phyloP scores from a whole-genome alignment of 495 filamentous ascomycete genomes.

The Penicillium parvum region DNA sequence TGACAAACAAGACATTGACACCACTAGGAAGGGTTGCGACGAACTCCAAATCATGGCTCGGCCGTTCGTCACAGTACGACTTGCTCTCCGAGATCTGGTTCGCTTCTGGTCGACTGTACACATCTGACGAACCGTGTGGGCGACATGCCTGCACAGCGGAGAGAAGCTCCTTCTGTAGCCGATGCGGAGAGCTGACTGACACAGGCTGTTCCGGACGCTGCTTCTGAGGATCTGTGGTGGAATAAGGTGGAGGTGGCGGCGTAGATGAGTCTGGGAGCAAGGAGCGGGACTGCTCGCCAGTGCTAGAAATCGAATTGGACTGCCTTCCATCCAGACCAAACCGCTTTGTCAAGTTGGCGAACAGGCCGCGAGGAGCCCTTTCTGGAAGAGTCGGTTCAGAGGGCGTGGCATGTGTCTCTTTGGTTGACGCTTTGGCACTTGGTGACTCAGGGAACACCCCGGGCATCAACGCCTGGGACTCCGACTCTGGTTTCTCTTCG shows the following conservation, averaged over 20 bases:
- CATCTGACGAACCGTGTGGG: conserved; percentile 63
- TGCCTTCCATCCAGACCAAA: conserved; percentile 56
- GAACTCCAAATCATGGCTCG: conserved; percentile 74
- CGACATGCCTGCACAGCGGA: conserved; percentile 80
- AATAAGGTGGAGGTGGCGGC: conserved; percentile 43
- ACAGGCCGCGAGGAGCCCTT: conserved; percentile 48
- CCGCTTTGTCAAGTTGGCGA: conserved; percentile 59
- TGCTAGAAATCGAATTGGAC: conserved; percentile 16
- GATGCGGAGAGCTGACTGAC: conserved; percentile 45
- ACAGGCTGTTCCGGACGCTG: conserved; percentile 34
- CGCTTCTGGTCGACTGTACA: conserved; percentile 68
- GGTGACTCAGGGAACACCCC: conserved; percentile 64
- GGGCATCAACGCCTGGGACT: conserved; percentile 52
- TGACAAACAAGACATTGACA: conserved; percentile 69
- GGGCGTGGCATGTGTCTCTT: conserved; percentile 19
- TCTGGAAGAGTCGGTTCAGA: conserved; percentile 26
- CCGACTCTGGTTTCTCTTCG: conserved; percentile 24
- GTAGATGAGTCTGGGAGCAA: conserved; percentile 21
- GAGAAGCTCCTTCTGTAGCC: conserved; percentile 56
- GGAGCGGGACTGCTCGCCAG: conserved; percentile 24
- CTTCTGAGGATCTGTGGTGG: conserved; percentile 36
- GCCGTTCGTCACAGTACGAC: conserved; percentile 82
- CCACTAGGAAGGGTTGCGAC: conserved; percentile 65
- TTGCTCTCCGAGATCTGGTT: conserved; percentile 75
- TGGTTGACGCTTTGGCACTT: conserved; percentile 31